These are phyloP conservation scores for Luffa aegyptiaca DNA, from an alignment of 306 rosid species.

Conservation along the genomic window DNA sequence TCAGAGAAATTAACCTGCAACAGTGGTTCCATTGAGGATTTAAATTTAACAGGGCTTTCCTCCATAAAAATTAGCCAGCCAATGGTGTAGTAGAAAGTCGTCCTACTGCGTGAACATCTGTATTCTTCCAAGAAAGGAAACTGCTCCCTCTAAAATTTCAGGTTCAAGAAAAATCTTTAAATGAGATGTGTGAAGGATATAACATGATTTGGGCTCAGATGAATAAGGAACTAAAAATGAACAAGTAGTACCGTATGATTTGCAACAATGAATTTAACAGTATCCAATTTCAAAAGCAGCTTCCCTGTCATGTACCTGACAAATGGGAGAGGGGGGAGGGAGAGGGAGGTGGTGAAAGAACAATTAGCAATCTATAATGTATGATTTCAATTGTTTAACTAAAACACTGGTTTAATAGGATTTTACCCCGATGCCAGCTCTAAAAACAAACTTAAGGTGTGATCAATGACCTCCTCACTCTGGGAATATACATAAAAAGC, in stretches of 20 bases:
- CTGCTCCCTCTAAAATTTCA: constrained; percentile 68
- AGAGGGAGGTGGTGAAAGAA: not conserved
- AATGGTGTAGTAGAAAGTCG: constrained; percentile 83
- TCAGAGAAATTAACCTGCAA: constrained; percentile 45
- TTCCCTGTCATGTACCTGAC: constrained; percentile 95
- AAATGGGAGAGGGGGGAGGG: not conserved
- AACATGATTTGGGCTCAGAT: constrained; percentile 5
- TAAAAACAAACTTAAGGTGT: constrained; percentile 86
- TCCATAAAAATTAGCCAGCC: constrained; percentile 95
- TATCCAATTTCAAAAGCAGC: constrained; percentile 89
- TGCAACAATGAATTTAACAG: constrained; percentile 84
- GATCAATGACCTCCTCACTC: constrained; percentile 97
- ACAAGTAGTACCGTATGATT: constrained; percentile 68
- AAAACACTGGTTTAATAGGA: constrained; percentile 8
- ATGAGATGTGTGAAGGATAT: not conserved
- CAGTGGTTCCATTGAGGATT: constrained; percentile 96
- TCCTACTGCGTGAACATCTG: constrained; percentile 86
- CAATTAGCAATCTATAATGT: constrained; percentile 6
- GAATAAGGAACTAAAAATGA: not conserved
- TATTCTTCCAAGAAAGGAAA: constrained; percentile 86
- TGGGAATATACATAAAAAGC: constrained; percentile 29
- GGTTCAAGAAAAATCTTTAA: constrained; percentile 16
- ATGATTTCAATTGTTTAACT: not conserved
- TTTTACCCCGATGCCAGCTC: constrained; percentile 98
- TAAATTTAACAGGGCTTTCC: constrained; percentile 82